Evolutionary conservation across 495 filamentous ascomycete species (phyloP).

Genomic region (Xylaria nigripes): DNA sequence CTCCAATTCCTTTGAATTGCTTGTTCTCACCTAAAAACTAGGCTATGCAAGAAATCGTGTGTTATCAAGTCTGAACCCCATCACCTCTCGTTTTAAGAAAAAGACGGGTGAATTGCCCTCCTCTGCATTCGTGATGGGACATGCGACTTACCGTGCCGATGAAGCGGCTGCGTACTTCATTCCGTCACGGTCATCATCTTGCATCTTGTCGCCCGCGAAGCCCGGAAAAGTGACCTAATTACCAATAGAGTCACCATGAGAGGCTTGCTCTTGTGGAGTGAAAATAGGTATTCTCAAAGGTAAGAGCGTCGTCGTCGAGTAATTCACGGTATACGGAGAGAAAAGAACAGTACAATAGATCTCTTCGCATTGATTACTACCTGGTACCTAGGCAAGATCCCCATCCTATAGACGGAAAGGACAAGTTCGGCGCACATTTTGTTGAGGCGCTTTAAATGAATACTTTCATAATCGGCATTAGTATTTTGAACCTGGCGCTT

Average conservation of each 20-base stretch:
- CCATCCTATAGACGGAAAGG: not conserved
- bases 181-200: slow-evolving; percentile 51
- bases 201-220: slow-evolving; percentile 16
- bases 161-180: slow-evolving; percentile 44
- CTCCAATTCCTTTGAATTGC: no score
- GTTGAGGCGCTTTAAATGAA: no score
- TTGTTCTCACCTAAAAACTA: no score
- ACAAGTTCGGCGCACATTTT: no score
- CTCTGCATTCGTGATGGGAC: slow-evolving; percentile 21
- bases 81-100: no score
- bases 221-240: slow-evolving; percentile 21
- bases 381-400: no score
- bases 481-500: not conserved
- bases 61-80: no score
- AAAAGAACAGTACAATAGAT: no score
- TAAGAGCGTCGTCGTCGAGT: slow-evolving; percentile 18
- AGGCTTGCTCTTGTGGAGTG: slow-evolving; percentile 11
- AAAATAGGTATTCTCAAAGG: slow-evolving; percentile 20
- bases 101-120: no score
- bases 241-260: slow-evolving; percentile 17
- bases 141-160: slow-evolving; percentile 34
- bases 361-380: slow-evolving; percentile 13
- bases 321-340: no score
- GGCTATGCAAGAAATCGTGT: no score
- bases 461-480: not conserved